Percentiles rank a stretch among this genome's conserved stretches.
These are phyloP conservation scores for Emergomyces pasteurianus DNA, from an alignment of 2,329 filamentous ascomycete genomes.

Conservation along the genomic window DNA sequence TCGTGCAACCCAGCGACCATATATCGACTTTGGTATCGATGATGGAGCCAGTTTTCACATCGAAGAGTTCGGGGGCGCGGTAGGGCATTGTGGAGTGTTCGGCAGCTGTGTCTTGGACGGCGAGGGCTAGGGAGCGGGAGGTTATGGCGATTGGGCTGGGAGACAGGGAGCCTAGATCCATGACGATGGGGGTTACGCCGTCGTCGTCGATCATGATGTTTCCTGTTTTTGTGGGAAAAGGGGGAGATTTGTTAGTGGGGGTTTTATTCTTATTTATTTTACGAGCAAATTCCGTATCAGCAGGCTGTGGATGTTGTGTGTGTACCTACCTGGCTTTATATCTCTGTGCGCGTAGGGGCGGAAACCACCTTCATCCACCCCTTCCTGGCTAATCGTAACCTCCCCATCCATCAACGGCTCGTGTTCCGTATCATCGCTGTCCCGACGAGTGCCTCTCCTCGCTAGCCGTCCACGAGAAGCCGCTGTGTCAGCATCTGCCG, in stretches of 20 bases:
- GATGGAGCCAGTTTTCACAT: conserved; percentile 83
- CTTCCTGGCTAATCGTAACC: conserved; percentile 53
- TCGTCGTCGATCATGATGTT: conserved; percentile 98
- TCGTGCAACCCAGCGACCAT: conserved; percentile 93
- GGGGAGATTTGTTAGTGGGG: background rate
- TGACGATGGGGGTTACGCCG: conserved; percentile 78
- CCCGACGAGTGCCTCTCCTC: conserved; percentile 36
- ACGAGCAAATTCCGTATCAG: no score
- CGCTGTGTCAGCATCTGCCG: conserved; percentile 37
- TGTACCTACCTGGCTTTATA: conserved; percentile 74
- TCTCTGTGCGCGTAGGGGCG: conserved; percentile 88
- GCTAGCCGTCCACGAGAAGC: conserved; percentile 27
- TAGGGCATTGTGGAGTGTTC: conserved; percentile 99
- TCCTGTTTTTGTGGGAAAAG: conserved; percentile 30
- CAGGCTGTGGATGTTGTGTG: background rate
- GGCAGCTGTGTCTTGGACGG: conserved; percentile 85
- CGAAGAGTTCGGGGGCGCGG: conserved; percentile 92
- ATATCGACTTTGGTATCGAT: conserved; percentile 97
- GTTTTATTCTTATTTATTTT: background rate
- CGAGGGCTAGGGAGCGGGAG: conserved; percentile 76
- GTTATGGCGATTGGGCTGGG: conserved; percentile 82
- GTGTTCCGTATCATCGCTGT: conserved; percentile 63
- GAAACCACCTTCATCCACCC: conserved; percentile 54
- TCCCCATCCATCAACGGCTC: conserved; percentile 75
- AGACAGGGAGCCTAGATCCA: conserved; percentile 90